Conservation (phyloP, 2,329 filamentous ascomycete species). For the Fusarium vanettenii region DNA sequence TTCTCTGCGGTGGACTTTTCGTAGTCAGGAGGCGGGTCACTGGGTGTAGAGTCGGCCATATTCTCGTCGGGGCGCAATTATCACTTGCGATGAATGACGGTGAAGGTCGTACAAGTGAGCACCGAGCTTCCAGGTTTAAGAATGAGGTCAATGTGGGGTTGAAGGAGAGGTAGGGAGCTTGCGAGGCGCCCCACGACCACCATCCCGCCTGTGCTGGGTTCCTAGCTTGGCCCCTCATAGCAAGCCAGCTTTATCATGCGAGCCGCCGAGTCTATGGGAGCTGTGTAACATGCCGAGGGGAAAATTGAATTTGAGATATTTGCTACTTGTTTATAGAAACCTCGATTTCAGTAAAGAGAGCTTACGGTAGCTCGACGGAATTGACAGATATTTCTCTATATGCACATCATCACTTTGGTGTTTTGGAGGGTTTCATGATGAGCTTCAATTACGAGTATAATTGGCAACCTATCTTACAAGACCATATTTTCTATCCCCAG, state of each 20-base stretch:
- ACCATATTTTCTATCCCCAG: neutral
- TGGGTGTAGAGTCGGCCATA: constrained; percentile 45
- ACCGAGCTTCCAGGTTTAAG: constrained; percentile 20
- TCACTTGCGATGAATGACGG: constrained; percentile 3
- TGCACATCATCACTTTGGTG: neutral
- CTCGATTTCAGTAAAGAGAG: neutral
- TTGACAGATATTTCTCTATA: neutral
- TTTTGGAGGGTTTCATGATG: constrained; percentile 28
- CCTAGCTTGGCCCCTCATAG: constrained; percentile 34
- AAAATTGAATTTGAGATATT: neutral
- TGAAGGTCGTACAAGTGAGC: constrained; percentile 15
- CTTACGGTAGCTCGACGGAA: neutral
- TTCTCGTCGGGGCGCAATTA: constrained; percentile 1
- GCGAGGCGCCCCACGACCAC: constrained; percentile 34
- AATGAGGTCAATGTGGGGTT: constrained; percentile 45
- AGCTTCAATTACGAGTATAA: neutral
- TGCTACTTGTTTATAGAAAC: neutral
- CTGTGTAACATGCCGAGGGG: neutral
- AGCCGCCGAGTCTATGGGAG: neutral
- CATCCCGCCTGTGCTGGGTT: constrained; percentile 24
- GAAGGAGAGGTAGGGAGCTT: constrained; percentile 26
- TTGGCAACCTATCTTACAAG: neutral
- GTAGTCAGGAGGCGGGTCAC: constrained; percentile 61
- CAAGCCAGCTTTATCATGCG: constrained; percentile 25
- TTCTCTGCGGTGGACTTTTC: constrained; percentile 55